A percentile compares a stretch with the other conserved stretches of the same genome.
Conservation (phyloP, 2,329 filamentous ascomycete species). For the Penicillium vulpinum region DNA sequence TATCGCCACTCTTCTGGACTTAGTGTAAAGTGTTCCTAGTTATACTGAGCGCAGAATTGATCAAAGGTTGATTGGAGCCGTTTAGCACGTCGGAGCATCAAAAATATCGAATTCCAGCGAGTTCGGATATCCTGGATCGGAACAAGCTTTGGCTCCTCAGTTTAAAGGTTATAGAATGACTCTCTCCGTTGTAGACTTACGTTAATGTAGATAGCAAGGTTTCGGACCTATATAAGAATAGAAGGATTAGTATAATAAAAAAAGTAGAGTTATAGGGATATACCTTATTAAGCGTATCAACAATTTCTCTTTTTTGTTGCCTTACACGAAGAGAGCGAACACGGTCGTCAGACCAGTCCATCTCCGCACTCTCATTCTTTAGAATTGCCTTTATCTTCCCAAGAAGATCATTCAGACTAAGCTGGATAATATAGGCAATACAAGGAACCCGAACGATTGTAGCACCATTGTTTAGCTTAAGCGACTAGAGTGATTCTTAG, state of each 20-base stretch:
- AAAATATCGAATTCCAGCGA: background rate
- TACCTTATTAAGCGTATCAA: background rate
- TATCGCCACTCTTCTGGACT: background rate
- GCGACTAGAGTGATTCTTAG: background rate
- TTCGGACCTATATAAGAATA: background rate
- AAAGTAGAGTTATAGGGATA: background rate
- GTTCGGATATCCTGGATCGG: background rate
- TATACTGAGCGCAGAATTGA: background rate
- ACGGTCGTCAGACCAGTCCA: background rate
- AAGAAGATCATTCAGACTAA: background rate
- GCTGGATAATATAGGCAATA: background rate
- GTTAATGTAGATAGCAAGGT: background rate
- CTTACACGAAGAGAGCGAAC: background rate
- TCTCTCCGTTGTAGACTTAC: background rate
- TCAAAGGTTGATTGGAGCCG: background rate
- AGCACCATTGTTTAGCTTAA: background rate
- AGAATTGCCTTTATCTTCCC: background rate
- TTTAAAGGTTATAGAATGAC: background rate
- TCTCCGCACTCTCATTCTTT: background rate
- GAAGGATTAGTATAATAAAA: background rate
- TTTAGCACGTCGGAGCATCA: background rate
- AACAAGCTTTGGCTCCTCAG: background rate
- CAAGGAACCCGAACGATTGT: background rate
- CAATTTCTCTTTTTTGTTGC: background rate
- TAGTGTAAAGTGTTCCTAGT: background rate